A percentile compares a stretch with the other conserved stretches of the same genome.
Conservation (phyloP, 176 grass and related monocot genomes). For the Olyra latifolia region DNA sequence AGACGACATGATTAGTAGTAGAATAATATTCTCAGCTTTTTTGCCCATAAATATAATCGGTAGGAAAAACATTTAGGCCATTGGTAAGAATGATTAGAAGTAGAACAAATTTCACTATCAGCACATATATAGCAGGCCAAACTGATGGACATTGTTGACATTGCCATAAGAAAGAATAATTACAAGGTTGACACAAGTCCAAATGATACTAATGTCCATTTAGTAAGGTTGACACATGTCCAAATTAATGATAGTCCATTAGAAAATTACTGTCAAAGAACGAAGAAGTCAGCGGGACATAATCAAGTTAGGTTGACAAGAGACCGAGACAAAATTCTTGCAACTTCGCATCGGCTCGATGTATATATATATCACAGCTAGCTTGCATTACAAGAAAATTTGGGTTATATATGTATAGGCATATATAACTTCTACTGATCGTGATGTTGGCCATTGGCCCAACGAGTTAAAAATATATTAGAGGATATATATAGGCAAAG, state of each 20-base stretch:
- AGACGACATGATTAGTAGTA: too few relatives aligned
- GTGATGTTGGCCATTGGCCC: not conserved
- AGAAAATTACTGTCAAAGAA: not conserved
- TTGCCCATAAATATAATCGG: too few relatives aligned
- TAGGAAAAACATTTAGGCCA: too few relatives aligned
- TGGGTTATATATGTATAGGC: too few relatives aligned
- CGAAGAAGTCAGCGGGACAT: not conserved
- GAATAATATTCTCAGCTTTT: too few relatives aligned
- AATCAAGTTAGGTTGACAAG: not conserved
- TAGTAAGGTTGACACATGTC: too few relatives aligned
- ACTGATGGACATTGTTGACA: not conserved
- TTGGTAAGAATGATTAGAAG: not conserved
- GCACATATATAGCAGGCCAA: not conserved
- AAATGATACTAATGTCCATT: too few relatives aligned
- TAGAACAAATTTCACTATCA: not conserved
- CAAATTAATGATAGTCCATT: not conserved
- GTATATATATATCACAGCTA: not conserved
- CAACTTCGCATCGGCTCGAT: not conserved
- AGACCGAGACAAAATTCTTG: not conserved
- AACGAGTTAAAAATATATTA: not conserved
- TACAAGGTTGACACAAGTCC: not conserved
- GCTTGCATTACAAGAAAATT: not conserved
- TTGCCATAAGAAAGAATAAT: not conserved
- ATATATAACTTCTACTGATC: too few relatives aligned
- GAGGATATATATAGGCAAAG: too few relatives aligned